Evolutionary conservation across 106 monocot genomes (phyloP), one percentile per base, ranked within the genome.

Genomic region (Dendrobium catenatum): DNA sequence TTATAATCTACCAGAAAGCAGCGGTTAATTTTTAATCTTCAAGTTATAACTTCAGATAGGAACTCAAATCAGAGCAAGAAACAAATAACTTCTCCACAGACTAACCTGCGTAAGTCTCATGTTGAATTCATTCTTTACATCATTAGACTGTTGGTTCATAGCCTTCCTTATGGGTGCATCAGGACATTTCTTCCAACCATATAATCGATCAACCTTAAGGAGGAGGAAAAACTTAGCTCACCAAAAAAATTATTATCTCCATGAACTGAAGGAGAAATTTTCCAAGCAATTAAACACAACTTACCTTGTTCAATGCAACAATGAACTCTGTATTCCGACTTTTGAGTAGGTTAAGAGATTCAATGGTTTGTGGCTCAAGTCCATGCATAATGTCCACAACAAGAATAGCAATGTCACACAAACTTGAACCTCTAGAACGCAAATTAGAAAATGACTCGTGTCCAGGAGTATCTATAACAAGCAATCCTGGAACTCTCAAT

Each of bases 381-480:
- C 98, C 98, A 86, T 95, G 94, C 98, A 99, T 99, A 75, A 99
- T 93, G 77, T 99, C 98, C 80, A 99, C 98, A 19, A 99, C 98
- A 81, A 99, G 85, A 79, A 99, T 87, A 73, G 98, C 98, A 81
- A 99, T 89, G 77, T 99, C 98, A 87, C 98, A 99, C 75, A 99
- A 84, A 79, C 95, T 91, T 67, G 98, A 99, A 80, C 98, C 98
- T 90, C 98, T 93, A 72, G 94, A 99, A 42, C 98, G 90, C 75
- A 99, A 85, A 81, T 99, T 95, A 72, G 84, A 84, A 80, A 99
- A 99, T 33, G 94, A 93, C 43, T 99, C 98, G 18, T 99, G 98
- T 16, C 98, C 98, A 80, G 98, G 98, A 68, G 98, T 99, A 87
- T 99, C 98, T 80, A 99, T 99, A 54, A 99, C 95, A 85, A 99